A percentile compares a stretch with the other conserved stretches of the same genome.
Conservation (phyloP, 495 filamentous ascomycete genomes). For the Hypoxylon cercidicola region DNA sequence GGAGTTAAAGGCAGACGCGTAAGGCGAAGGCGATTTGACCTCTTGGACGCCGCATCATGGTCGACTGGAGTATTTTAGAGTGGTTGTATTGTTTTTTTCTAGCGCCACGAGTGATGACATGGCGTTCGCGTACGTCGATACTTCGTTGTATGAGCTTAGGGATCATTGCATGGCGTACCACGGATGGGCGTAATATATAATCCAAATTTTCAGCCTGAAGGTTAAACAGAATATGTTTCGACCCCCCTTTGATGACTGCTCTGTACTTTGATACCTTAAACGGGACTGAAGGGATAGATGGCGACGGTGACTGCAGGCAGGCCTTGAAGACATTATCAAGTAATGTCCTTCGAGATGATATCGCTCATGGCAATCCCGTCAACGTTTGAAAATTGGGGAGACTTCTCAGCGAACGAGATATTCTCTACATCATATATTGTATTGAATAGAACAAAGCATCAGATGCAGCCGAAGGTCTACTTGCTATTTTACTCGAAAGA, state of each 20-base stretch:
- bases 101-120: conserved; percentile 32
- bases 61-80: not conserved
- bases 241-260: not conserved
- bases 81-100: conserved; percentile 7
- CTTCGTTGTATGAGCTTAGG: conserved; percentile 15
- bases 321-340: too few relatives aligned
- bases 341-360: too few relatives aligned
- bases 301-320: too few relatives aligned
- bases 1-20: conserved; percentile 43
- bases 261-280: too few relatives aligned
- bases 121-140: conserved; percentile 35
- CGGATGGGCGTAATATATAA: conserved; percentile 19
- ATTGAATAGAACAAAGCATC: too few relatives aligned
- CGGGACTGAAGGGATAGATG: too few relatives aligned
- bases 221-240: not conserved
- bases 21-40: not conserved
- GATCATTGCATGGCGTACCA: conserved; percentile 41
- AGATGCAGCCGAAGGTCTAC: too few relatives aligned
- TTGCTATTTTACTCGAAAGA: too few relatives aligned
- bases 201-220: conserved; percentile 2
- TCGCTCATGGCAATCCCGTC: too few relatives aligned
- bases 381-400: too few relatives aligned
- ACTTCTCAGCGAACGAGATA: too few relatives aligned
- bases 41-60: not conserved
- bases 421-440: too few relatives aligned